These are phyloP conservation scores for Claviceps spartinae DNA, from an alignment of 2,329 filamentous ascomycete genomes.

Conservation along the genomic window DNA sequence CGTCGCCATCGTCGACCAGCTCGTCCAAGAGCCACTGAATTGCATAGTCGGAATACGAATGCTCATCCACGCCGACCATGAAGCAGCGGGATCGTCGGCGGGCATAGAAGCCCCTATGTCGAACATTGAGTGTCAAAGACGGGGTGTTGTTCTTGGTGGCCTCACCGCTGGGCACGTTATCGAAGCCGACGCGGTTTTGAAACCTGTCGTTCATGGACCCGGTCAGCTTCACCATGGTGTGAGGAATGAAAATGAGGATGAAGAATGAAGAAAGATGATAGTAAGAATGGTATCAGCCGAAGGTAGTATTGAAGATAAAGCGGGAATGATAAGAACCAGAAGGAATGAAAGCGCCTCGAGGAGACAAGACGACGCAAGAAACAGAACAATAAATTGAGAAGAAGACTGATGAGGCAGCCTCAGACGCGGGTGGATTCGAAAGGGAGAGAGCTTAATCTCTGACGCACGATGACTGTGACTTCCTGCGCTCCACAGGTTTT, in stretches of 20 bases:
- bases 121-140: constrained; percentile 70
- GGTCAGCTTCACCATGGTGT: constrained; percentile 31
- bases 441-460: background rate
- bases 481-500: background rate
- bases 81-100: constrained; percentile 75
- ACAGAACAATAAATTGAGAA: background rate
- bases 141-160: constrained; percentile 44
- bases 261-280: background rate
- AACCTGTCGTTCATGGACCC: constrained; percentile 33
- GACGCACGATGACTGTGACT: background rate
- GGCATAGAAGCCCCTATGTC: constrained; percentile 75
- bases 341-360: background rate
- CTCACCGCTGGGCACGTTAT: constrained; percentile 45
- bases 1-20: constrained; percentile 83
- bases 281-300: background rate
- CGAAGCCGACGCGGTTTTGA: constrained; percentile 45
- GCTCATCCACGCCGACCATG: constrained; percentile 80
- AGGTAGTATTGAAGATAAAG: too few relatives aligned
- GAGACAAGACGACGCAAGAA: background rate
- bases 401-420: background rate
- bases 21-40: constrained; percentile 87
- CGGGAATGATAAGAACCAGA: too few relatives aligned
- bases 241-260: background rate
- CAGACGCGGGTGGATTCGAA: background rate
- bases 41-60: constrained; percentile 84